A percentile compares a stretch with the other conserved stretches of the same genome.
Evolutionary conservation across 306 rosid genomes (phyloP).

Genomic region (Inga oerstediana): DNA sequence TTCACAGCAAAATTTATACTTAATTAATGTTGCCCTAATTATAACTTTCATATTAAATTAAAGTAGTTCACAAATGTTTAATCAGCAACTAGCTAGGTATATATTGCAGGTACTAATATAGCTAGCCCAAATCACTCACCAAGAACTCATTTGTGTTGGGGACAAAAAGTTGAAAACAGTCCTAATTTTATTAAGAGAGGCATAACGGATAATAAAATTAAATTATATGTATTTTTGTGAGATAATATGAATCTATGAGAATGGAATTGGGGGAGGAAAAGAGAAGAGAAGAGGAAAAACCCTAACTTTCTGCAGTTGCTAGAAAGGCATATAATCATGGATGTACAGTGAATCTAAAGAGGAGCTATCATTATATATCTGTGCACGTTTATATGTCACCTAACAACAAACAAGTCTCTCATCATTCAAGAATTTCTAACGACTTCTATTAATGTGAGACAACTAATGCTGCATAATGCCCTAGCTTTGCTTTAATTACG

Average conservation of each 20-base stretch:
- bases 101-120: too few species aligned
- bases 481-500: slow-evolving; percentile 33
- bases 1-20: background rate
- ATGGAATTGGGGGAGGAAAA: background rate
- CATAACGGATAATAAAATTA: background rate
- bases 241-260: background rate
- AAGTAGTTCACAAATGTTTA: background rate
- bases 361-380: slow-evolving; percentile 47
- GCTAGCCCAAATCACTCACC: background rate
- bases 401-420: slow-evolving; percentile 53
- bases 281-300: background rate
- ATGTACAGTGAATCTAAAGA: slow-evolving; percentile 35
- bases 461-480: slow-evolving; percentile 33
- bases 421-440: slow-evolving; percentile 34
- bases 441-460: slow-evolving; percentile 35
- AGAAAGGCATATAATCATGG: slow-evolving; percentile 39
- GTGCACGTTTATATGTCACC: slow-evolving; percentile 62
- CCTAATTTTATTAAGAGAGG: background rate
- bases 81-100: background rate
- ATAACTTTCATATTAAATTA: too few species aligned
- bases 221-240: too few species aligned
- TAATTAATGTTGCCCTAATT: too few species aligned
- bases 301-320: slow-evolving; percentile 31
- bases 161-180: background rate
- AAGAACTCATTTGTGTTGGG: background rate